Conservation (phyloP, 441 rosid species). For the Gossypium laxum region DNA sequence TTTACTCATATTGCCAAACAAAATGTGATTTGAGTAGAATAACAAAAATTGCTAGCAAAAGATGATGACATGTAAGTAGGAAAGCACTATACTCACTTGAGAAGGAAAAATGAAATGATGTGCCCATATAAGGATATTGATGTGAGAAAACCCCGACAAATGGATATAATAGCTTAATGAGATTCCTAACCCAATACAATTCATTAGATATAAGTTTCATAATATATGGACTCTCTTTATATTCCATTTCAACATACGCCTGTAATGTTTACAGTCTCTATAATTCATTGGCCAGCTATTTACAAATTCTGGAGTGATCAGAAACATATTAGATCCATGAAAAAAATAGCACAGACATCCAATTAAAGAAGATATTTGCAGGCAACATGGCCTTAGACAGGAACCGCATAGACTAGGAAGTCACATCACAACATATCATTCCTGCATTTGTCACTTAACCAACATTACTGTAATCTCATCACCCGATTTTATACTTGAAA, state of each 20-base stretch:
- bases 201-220: background rate
- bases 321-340: background rate
- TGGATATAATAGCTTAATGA: background rate
- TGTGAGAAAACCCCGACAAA: background rate
- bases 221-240: background rate
- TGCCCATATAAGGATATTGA: background rate
- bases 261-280: background rate
- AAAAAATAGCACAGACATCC: background rate
- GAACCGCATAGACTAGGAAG: background rate
- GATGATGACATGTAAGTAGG: background rate
- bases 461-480: background rate
- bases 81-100: background rate
- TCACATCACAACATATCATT: background rate
- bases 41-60: background rate
- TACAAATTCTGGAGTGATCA: background rate
- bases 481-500: background rate
- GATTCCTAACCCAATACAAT: conserved; percentile 6
- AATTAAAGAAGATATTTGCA: background rate
- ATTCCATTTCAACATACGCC: background rate
- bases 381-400: background rate
- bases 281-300: background rate
- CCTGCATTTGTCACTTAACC: background rate
- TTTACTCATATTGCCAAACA: background rate
- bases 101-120: background rate
- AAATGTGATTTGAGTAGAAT: background rate